Percentiles rank a stretch among this genome's conserved stretches.
These are phyloP conservation scores for Rhizophagus clarus DNA, from an alignment of 192 early-diverging fungal genomes.

Conservation along the genomic window DNA sequence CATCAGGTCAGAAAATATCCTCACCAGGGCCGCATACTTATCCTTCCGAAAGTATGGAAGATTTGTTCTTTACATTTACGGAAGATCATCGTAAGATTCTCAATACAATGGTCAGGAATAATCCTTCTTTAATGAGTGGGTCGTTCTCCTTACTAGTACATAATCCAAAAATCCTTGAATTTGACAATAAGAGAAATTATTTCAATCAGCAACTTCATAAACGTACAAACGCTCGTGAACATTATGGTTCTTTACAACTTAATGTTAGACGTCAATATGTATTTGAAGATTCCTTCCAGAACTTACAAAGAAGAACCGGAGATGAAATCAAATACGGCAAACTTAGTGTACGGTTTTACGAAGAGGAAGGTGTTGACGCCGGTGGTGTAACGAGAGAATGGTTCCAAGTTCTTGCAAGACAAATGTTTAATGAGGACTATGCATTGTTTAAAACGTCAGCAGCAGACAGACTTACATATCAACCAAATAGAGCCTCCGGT, in stretches of 20 bases:
- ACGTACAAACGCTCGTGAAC: slow-evolving; percentile 58
- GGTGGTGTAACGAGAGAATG: slow-evolving; percentile 98
- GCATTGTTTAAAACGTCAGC: slow-evolving; percentile 98
- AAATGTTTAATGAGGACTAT: slow-evolving; percentile 99
- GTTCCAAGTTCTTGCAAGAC: slow-evolving; percentile 94
- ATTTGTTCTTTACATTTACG: slow-evolving; percentile 88
- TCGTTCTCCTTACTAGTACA: slow-evolving; percentile 96
- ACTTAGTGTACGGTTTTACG: slow-evolving; percentile 88
- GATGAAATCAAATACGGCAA: slow-evolving; percentile 95
- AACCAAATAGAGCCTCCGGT: slow-evolving; percentile 92
- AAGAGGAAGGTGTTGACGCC: slow-evolving; percentile 97
- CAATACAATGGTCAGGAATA: slow-evolving; percentile 97
- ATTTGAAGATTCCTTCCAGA: slow-evolving; percentile 96
- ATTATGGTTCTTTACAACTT: slow-evolving; percentile 77
- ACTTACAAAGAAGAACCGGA: slow-evolving; percentile 86
- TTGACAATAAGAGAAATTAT: slow-evolving; percentile 99
- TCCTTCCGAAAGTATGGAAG: slow-evolving; percentile 46
- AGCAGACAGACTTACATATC: slow-evolving; percentile 94
- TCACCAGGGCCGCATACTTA: slow-evolving; percentile 22
- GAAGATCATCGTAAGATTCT: slow-evolving; percentile 95
- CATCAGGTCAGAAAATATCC: slow-evolving; percentile 33
- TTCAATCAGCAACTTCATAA: slow-evolving; percentile 96
- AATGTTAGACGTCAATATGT: slow-evolving; percentile 92
- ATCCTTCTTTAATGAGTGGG: slow-evolving; percentile 92
- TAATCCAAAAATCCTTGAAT: slow-evolving; percentile 96